Conservation (phyloP, 371 early-diverging fungal species). For the Synchytrium microbalum region DNA sequence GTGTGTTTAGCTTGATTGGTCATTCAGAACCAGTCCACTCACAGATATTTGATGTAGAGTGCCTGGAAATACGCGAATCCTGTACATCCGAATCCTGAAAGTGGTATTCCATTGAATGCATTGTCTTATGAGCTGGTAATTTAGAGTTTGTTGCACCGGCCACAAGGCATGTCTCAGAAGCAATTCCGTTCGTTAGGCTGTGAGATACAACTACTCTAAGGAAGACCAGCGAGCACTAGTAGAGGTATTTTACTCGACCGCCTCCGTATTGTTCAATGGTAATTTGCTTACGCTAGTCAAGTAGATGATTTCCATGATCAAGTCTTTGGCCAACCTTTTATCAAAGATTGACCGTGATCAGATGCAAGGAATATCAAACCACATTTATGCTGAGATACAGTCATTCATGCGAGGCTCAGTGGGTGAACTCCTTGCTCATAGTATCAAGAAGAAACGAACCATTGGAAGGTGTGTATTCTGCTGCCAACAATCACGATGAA, state of each 20-base stretch:
- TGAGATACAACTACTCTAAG: slow-evolving; percentile 33
- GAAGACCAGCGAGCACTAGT: slow-evolving; percentile 34
- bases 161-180: slow-evolving; percentile 6
- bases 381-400: slow-evolving; percentile 26
- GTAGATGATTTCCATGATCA: slow-evolving; percentile 36
- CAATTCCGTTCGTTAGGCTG: slow-evolving; percentile 17
- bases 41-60: slow-evolving; percentile 11
- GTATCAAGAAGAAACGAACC: slow-evolving; percentile 35
- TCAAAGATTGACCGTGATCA: not conserved
- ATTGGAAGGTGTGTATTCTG: slow-evolving; percentile 15
- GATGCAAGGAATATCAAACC: slow-evolving; percentile 13
- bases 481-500: not conserved
- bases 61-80: slow-evolving; percentile 45
- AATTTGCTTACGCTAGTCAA: not conserved
- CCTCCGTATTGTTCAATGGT: not conserved
- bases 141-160: not conserved
- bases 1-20: slow-evolving; percentile 13
- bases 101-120: slow-evolving; percentile 20
- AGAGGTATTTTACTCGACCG: slow-evolving; percentile 20
- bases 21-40: not conserved
- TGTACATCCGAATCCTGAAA: slow-evolving; percentile 8
- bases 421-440: slow-evolving; percentile 17
- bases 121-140: slow-evolving; percentile 33
- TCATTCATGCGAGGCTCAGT: slow-evolving; percentile 21
- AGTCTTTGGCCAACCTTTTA: slow-evolving; percentile 9